These are phyloP conservation scores for Yamadazyma triangularis DNA, from an alignment of 1,139 yeast genomes.

Conservation along the genomic window DNA sequence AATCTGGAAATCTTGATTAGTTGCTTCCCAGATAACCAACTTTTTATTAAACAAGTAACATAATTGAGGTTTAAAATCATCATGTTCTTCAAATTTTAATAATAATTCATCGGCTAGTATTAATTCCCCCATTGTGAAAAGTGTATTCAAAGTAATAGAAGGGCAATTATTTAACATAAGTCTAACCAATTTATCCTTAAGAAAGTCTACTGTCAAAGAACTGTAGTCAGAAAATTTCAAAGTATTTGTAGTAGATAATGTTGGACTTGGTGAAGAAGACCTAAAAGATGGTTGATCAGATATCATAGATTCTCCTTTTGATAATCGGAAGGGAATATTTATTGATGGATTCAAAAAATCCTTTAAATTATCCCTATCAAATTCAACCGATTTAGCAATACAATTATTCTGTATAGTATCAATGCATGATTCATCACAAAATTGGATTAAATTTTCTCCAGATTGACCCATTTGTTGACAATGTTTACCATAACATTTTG, in stretches of 20 bases:
- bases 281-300: constrained; percentile 7
- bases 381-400: constrained; percentile 10
- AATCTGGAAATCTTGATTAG: neutral
- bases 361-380: constrained; percentile 4
- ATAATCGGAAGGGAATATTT: constrained; percentile 5
- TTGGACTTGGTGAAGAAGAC: constrained; percentile 18
- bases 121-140: constrained; percentile 31
- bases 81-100: constrained; percentile 9
- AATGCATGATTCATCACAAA: constrained; percentile 4
- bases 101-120: constrained; percentile 33
- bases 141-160: constrained; percentile 19
- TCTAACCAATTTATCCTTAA: constrained; percentile 27
- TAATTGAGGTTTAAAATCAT: constrained; percentile 10
- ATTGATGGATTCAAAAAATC: constrained; percentile 4
- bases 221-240: constrained; percentile 20
- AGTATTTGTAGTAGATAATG: constrained; percentile 15
- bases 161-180: constrained; percentile 22
- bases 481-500: constrained; percentile 9
- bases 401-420: constrained; percentile 8
- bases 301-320: constrained; percentile 7
- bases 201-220: constrained; percentile 8
- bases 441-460: constrained; percentile 5
- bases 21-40: constrained; percentile 16
- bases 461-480: constrained; percentile 3
- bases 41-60: constrained; percentile 33